Evolutionary conservation across 345 rosid genomes (phyloP).

Genomic region (Rhodamnia argentea): DNA sequence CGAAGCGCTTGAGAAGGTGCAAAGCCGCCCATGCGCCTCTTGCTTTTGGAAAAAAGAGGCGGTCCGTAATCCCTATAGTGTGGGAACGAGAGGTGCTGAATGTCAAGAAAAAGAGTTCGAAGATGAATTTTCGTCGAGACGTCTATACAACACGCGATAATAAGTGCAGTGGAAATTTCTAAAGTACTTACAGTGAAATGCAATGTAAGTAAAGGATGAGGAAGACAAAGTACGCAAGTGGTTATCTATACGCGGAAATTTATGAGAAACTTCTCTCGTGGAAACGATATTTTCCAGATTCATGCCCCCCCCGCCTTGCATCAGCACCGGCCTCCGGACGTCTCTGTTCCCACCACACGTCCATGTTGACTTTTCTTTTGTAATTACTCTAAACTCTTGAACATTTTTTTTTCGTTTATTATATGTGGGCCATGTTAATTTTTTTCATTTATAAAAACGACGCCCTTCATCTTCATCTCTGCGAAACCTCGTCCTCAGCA

Average conservation of each 20-base stretch:
- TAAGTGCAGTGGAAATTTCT: fast-evolving
- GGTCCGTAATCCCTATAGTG: no score
- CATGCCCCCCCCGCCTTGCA: not conserved
- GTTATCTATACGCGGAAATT: not conserved
- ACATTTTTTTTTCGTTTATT: no score
- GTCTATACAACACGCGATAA: no score
- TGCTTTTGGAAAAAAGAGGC: no score
- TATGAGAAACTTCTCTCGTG: not conserved
- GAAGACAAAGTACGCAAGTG: not conserved
- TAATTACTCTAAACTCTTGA: not conserved
- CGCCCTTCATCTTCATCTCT: not conserved
- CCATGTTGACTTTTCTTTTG: not conserved
- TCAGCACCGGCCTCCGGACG: not conserved
- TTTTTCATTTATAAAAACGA: not conserved
- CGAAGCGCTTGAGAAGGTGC: no score
- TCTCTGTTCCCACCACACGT: not conserved
- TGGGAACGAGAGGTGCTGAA: no score
- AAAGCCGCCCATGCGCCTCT: no score
- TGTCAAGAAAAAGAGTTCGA: no score
- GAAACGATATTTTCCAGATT: not conserved
- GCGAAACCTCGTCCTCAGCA: not conserved
- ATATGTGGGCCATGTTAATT: not conserved
- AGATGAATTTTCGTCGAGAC: no score
- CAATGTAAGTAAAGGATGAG: not conserved
- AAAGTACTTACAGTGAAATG: not conserved